Conservation (phyloP, 768 basidiomycete genomes). For the Termitomyces sp. region DNA sequence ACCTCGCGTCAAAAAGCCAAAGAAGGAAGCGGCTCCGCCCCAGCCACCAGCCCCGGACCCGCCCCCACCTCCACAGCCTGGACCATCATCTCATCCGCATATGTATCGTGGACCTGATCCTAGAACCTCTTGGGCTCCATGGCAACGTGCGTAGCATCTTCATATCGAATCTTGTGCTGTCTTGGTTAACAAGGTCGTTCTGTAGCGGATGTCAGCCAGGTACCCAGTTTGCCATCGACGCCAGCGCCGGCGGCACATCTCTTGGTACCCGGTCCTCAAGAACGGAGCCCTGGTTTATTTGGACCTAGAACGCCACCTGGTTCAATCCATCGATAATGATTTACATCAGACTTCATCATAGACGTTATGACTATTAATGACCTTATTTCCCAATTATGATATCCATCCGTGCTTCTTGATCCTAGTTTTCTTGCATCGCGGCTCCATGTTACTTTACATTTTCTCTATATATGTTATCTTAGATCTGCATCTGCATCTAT, state of each 20-base stretch:
- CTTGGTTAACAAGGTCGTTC: conserved; percentile 5
- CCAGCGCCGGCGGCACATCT: conserved; percentile 46
- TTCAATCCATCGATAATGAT: conserved; percentile 14
- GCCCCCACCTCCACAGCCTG: conserved; percentile 16
- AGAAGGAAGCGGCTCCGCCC: conserved; percentile 32
- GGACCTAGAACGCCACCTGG: conserved; percentile 68
- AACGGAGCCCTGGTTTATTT: conserved; percentile 62
- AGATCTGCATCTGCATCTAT: not conserved
- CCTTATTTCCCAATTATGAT: too few species aligned
- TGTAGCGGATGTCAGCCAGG: conserved; percentile 54
- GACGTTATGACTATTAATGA: not conserved
- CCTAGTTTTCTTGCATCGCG: not conserved
- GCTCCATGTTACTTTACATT: not conserved
- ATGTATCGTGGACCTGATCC: conserved; percentile 27
- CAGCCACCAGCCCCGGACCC: conserved; percentile 24
- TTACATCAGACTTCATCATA: not conserved
- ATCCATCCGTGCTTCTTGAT: not conserved
- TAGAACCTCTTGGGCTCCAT: conserved; percentile 58
- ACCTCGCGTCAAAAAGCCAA: conserved; percentile 43
- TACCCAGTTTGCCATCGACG: conserved; percentile 58
- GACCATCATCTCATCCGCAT: conserved; percentile 8
- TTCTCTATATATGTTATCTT: not conserved
- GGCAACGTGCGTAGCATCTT: conserved; percentile 52
- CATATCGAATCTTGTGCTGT: not conserved
- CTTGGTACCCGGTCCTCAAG: conserved; percentile 49